Base-by-base conservation (phyloP, 305 asterid species). In the Ruellia speciosa region DNA sequence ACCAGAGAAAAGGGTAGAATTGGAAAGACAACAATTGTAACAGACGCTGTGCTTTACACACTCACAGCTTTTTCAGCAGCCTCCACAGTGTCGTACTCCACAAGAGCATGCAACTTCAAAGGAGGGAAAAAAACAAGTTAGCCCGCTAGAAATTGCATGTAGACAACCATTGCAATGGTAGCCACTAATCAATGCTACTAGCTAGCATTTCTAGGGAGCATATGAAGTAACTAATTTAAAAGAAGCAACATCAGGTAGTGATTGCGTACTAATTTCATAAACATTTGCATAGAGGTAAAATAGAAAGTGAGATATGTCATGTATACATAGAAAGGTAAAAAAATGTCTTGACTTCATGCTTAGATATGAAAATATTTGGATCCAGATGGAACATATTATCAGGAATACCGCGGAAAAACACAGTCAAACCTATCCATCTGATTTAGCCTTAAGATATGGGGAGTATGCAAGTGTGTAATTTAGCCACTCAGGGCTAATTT, bases 1-100 rank as follows among this genome's bases (percentile, higher is more conserved):
- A 51, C 33, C 57, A n/a, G 34, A 50, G 24, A 57, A 52, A 46
- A 19, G 15, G 24, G 45, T 15, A 35, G 41, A 52, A 37, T 41
- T 16, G 20, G 35, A 18, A 39, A n/a, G 50, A 41, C 39, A 45
- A 43, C 18, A 62, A 58, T 34, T 31, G 18, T 64, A 43, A 24
- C 1, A n/a, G 39, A 15, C 15, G 14, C 18, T 40, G 51, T 12
- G 40, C 51, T 18, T 37, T 61, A 68, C 67, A 64, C 49, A 74
- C 97, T 83, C 79, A 89, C 97, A 68, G 87, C 87, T 78, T 80
- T 83, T 77, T 83, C 87, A 3, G 90, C 90, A 68, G 85, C 87
- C 64, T 76, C 85, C 70, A 76, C 75, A 3, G 75, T 66, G 52
- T 83, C 79, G 18, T 84, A 89, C 74, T 86, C 95, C 85, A 89